These are phyloP conservation scores for Mycosarcoma mackinlayi DNA, from an alignment of 1,284 basidiomycete genomes.

Conservation along the genomic window DNA sequence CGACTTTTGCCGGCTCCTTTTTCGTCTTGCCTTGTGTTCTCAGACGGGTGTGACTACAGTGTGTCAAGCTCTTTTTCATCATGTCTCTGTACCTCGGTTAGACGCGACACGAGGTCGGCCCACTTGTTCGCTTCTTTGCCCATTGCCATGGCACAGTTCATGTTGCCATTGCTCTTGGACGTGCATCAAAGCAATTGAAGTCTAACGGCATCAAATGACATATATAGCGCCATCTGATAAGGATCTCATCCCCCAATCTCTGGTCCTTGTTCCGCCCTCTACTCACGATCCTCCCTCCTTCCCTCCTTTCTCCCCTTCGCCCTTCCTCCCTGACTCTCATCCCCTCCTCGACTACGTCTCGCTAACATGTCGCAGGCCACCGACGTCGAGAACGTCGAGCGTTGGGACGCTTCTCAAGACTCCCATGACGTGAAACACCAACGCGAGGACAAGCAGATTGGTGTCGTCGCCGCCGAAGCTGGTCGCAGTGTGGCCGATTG, in stretches of 20 bases:
- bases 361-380: constrained; percentile 28
- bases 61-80: no score
- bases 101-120: neutral
- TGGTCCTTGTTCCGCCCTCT: constrained; percentile 1
- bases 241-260: neutral
- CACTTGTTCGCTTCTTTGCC: neutral
- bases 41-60: no score
- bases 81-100: no score
- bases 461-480: constrained; percentile 58
- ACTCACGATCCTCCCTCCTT: neutral
- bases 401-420: constrained; percentile 16
- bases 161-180: no score
- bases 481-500: constrained; percentile 51
- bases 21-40: no score
- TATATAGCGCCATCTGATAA: constrained; percentile 32
- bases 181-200: neutral
- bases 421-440: neutral
- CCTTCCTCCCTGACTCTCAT: neutral
- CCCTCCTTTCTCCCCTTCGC: neutral
- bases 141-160: no score
- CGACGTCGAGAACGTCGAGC: constrained; percentile 32
- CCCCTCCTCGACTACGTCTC: neutral
- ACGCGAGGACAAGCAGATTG: constrained; percentile 48
- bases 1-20: neutral
- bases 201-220: neutral